Evolutionary conservation across 2,329 filamentous ascomycete species (phyloP).

Genomic region (Phaeosphaeria sp.): DNA sequence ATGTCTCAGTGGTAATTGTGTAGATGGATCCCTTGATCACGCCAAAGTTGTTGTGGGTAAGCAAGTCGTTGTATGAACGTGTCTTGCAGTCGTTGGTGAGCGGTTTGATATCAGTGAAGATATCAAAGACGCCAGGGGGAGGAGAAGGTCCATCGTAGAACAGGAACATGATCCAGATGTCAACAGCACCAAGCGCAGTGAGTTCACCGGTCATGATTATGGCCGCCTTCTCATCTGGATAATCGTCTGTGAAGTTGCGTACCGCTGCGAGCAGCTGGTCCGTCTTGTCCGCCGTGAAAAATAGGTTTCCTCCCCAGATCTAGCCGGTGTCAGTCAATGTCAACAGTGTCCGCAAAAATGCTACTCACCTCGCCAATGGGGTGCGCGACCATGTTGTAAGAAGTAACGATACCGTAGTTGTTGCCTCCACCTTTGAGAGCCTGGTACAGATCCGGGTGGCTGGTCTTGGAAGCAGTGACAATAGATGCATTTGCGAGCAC

Average conservation of each 20-base stretch:
- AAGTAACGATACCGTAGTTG: constrained; percentile 54
- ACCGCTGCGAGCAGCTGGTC: constrained; percentile 53
- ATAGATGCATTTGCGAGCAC: constrained; percentile 55
- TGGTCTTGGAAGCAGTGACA: constrained; percentile 48
- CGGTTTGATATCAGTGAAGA: constrained; percentile 58
- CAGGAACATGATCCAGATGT: constrained; percentile 66
- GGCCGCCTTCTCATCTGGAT: constrained; percentile 65
- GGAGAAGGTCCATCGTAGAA: constrained; percentile 67
- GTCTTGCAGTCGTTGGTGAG: constrained; percentile 55
- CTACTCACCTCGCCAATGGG: constrained; percentile 30
- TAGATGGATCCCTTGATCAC: constrained; percentile 37
- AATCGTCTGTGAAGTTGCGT: constrained; percentile 63
- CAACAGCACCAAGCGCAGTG: constrained; percentile 51
- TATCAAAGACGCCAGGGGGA: constrained; percentile 61
- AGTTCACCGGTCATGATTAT: constrained; percentile 65
- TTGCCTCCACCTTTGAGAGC: constrained; percentile 53
- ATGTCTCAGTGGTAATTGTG: constrained; percentile 38
- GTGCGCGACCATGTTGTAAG: constrained; percentile 33
- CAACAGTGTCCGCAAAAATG: constrained; percentile 3
- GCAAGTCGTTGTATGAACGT: constrained; percentile 55
- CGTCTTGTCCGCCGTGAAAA: constrained; percentile 50
- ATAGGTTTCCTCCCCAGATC: constrained; percentile 55
- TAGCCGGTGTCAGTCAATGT: constrained; percentile 13
- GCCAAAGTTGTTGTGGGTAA: constrained; percentile 53
- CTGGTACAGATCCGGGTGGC: constrained; percentile 50